Evolutionary conservation across 2,329 filamentous ascomycete genomes (phyloP).

Genomic region (Aspergillus clavatus): DNA sequence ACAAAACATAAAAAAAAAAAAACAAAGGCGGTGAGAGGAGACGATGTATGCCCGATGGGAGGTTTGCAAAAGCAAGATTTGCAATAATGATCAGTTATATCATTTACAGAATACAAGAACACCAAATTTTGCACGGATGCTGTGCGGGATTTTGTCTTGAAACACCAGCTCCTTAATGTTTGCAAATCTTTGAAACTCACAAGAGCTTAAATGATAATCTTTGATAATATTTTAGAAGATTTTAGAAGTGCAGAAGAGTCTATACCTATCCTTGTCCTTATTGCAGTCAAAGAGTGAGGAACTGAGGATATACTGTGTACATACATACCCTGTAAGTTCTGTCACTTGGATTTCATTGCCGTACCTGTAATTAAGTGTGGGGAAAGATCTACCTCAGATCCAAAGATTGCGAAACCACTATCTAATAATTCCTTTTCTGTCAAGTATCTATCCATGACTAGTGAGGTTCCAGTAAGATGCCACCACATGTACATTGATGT

Average conservation of each 20-base stretch:
- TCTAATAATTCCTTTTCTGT: not conserved
- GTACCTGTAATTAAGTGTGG: not conserved
- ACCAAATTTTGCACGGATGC: too few relatives aligned
- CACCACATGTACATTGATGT: not conserved
- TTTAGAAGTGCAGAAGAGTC: too few relatives aligned
- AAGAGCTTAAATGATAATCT: too few relatives aligned
- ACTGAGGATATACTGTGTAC: not conserved
- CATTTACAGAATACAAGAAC: too few relatives aligned
- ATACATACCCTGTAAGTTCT: too few relatives aligned
- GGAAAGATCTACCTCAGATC: not conserved
- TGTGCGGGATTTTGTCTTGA: too few relatives aligned
- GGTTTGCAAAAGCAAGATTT: not conserved
- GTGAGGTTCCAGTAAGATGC: not conserved
- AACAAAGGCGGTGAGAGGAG: constrained; percentile 15
- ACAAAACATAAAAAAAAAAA: constrained; percentile 7
- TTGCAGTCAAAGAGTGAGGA: not conserved
- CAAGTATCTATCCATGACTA: not conserved
- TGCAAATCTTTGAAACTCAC: not conserved
- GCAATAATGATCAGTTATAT: too few relatives aligned
- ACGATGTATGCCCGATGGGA: too few relatives aligned
- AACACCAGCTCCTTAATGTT: not conserved
- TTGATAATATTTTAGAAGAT: not conserved
- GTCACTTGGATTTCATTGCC: not conserved
- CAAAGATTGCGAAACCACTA: not conserved
- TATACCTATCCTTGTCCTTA: not conserved